Evolutionary conservation across 2,329 filamentous ascomycete genomes (phyloP).

Genomic region (Pseudogymnoascus pannorum): DNA sequence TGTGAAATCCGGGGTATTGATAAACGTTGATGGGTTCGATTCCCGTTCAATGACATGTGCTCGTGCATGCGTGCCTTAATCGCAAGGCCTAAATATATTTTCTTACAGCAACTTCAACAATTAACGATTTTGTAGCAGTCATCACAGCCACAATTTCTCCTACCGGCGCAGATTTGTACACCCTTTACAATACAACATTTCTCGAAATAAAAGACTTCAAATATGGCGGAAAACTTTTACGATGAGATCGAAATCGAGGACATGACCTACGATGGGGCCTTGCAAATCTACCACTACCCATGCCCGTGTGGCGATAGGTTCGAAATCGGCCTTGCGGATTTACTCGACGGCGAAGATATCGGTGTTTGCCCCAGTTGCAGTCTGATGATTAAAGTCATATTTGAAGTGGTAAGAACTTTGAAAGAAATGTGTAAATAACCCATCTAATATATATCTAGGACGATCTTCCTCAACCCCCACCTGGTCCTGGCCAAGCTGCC

Average conservation of each 20-base stretch:
- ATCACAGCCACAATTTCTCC: not conserved
- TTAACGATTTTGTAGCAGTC: not conserved
- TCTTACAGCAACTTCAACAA: not conserved
- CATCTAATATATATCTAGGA: slow-evolving; percentile 30
- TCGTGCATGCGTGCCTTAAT: not conserved
- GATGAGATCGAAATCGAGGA: slow-evolving; percentile 99
- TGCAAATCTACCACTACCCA: slow-evolving; percentile 90
- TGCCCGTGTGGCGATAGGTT: slow-evolving; percentile 97
- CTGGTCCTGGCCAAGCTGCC: slow-evolving; percentile 26
- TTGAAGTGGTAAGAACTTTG: slow-evolving; percentile 59
- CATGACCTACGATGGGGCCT: slow-evolving; percentile 78
- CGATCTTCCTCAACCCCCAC: slow-evolving; percentile 40
- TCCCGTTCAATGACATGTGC: slow-evolving; percentile 7
- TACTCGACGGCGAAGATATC: slow-evolving; percentile 85
- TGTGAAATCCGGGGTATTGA: slow-evolving; percentile 9
- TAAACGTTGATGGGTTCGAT: slow-evolving; percentile 3
- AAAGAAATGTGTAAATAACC: not conserved
- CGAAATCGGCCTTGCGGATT: slow-evolving; percentile 77
- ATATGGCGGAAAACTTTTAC: slow-evolving; percentile 71
- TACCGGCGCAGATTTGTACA: not conserved
- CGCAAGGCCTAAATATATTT: not conserved
- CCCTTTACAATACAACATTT: not conserved
- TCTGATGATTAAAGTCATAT: slow-evolving; percentile 92
- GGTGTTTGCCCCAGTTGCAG: slow-evolving; percentile 97
- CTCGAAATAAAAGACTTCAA: not conserved